phyloP scores from a whole-genome alignment of 768 basidiomycete genomes.

The Xerocomellus amylosporus region DNA sequence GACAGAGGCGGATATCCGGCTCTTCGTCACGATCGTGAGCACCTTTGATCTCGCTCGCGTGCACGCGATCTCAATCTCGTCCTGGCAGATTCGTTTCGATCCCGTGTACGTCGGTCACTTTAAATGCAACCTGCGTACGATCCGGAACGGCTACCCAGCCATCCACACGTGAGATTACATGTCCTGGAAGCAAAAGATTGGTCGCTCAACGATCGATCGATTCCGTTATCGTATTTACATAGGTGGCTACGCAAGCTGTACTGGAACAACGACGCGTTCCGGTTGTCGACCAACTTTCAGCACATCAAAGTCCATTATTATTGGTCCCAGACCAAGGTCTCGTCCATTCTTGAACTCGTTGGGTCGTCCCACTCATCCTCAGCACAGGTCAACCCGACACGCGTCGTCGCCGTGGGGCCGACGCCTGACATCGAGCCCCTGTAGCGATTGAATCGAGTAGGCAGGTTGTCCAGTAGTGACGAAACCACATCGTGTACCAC shows the following conservation, averaged over 20 bases:
- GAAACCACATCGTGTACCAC: not conserved
- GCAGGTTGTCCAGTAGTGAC: not conserved
- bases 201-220: not conserved
- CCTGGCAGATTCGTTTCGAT: conserved; percentile 75
- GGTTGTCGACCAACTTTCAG: conserved; percentile 80
- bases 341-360: not conserved
- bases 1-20: conserved; percentile 81
- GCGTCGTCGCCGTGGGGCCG: conserved; percentile 76
- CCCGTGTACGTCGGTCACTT: conserved; percentile 89
- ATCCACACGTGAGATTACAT: conserved; percentile 50
- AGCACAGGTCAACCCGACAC: conserved; percentile 71
- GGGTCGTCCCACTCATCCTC: not conserved
- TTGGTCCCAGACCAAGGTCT: conserved; percentile 32
- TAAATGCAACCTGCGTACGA: conserved; percentile 87
- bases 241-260: conserved; percentile 87
- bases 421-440: conserved; percentile 64
- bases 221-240: not conserved
- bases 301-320: conserved; percentile 57
- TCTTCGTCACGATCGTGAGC: conserved; percentile 90
- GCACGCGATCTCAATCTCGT: not conserved
- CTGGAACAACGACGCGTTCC: conserved; percentile 89
- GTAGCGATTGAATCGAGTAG: conserved; percentile 20
- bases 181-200: not conserved
- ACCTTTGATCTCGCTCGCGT: not conserved
- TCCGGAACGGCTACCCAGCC: conserved; percentile 84